These are phyloP conservation scores for Fusarium sp. DNA, from an alignment of 2,329 filamentous ascomycete species.

Conservation along the genomic window DNA sequence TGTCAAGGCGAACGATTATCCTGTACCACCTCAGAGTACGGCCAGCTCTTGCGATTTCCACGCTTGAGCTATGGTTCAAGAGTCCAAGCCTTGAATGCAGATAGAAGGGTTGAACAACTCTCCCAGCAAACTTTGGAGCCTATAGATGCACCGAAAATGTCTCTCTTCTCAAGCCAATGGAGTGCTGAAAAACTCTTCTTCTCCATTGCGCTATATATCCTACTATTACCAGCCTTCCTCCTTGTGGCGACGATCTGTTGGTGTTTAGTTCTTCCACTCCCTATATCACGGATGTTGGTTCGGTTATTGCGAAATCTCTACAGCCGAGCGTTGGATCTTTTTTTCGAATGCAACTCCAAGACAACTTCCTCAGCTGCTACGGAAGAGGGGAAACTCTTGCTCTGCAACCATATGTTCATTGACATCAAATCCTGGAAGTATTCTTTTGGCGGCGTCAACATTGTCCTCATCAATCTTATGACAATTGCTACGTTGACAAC, in stretches of 20 bases:
- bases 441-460: not conserved
- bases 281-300: not conserved
- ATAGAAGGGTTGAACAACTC: not conserved
- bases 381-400: not conserved
- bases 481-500: not conserved
- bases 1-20: not conserved
- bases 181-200: not conserved
- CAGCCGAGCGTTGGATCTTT: not conserved
- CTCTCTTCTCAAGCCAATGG: not conserved
- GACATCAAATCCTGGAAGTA: not conserved
- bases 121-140: not conserved
- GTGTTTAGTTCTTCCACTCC: not conserved
- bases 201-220: not conserved
- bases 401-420: not conserved
- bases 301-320: not conserved
- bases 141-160: not conserved
- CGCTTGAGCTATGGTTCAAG: not conserved
- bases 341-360: not conserved
- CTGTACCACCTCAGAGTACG: not conserved
- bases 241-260: not conserved
- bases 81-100: not conserved
- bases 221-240: not conserved
- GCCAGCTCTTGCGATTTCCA: not conserved
- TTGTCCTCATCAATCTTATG: not conserved
- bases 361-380: not conserved